Base-by-base conservation (phyloP, 768 basidiomycete species). In the Solioccasus polychromus region DNA sequence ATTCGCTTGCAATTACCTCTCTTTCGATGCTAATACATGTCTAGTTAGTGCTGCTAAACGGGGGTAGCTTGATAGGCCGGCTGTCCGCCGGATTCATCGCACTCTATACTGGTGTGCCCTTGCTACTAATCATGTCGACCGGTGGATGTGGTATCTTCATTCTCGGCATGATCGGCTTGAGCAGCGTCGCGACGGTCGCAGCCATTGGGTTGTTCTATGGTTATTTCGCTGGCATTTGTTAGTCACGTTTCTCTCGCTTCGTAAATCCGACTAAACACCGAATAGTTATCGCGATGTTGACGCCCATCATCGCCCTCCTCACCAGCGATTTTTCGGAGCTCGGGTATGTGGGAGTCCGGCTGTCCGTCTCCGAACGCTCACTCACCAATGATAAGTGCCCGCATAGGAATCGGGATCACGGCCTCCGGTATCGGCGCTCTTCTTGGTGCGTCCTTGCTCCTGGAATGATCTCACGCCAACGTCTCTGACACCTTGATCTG, bases 31-130 rank as follows among this genome's bases (percentile, higher is more conserved):
- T 26, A 6, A 26, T 22, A 19, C 17, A 4, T n/a, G 3, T 25
- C 2, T 41, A 80, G 73, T 57, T 83, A 25, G 69, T 75, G 1
- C 70, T 83, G 19, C 52, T 82, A 18, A 83, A 82, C 54, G 78
- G 68, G 3, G 66, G 70, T 12, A 72, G 72, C 39, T 59, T 78
- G 17, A 61, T 76, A 31, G 83, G 83, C 5, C 73, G 82, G 28
- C 54, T 75, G 2, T 50, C 79, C 10, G 71, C 78, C 0, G 71
- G 70, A 17, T 59, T 74, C 20, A 55, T 79, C 24, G 72, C 70
- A n/a, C 61, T 65, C 26, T 55, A 49, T 30, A 47, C 72, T 47
- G 79, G 82, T 1, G 66, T 74, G 8, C 70, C 71, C 52, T 75
- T 68, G 46, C 52, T 73, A 12, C 56, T 75, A 6, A 66, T 72